Percentiles rank a stretch among this genome's conserved stretches.
Evolutionary conservation across 169 alveolate species (phyloP).

Genomic region (Neospora caninum): DNA sequence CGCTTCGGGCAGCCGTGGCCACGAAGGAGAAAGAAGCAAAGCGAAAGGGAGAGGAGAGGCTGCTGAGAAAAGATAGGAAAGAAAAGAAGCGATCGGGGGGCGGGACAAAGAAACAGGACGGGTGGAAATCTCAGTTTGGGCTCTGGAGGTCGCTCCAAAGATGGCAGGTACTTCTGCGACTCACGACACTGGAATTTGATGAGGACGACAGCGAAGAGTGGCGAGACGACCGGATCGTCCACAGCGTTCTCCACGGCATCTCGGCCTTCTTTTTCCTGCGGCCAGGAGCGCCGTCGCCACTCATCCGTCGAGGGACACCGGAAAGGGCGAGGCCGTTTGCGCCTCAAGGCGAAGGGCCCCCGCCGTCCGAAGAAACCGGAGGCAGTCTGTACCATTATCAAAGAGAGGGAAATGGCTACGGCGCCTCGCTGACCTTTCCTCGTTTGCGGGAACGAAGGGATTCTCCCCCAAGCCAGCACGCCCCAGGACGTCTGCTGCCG

Average conservation of each 20-base stretch:
- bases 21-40: not conserved
- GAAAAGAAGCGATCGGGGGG: not conserved
- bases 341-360: no score
- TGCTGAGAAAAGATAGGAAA: not conserved
- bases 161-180: not conserved
- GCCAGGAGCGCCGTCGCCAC: not conserved
- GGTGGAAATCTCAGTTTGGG: not conserved
- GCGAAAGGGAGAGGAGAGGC: not conserved
- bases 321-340: no score
- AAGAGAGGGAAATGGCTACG: no score
- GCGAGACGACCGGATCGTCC: conserved; percentile 20
- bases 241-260: conserved; percentile 16
- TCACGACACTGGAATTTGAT: conserved; percentile 5
- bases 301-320: not conserved
- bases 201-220: conserved; percentile 13
- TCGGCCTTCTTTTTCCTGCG: not conserved
- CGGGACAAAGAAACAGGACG: not conserved
- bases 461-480: no score
- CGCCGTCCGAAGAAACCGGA: no score
- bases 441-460: no score
- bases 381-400: no score
- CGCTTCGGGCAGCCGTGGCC: not conserved
- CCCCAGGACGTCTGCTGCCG: no score
- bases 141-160: conserved; percentile 3
- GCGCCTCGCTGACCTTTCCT: no score